Evolutionary conservation across 2,329 filamentous ascomycete species (phyloP).

Genomic region (Aspergillus ochraceoroseus): DNA sequence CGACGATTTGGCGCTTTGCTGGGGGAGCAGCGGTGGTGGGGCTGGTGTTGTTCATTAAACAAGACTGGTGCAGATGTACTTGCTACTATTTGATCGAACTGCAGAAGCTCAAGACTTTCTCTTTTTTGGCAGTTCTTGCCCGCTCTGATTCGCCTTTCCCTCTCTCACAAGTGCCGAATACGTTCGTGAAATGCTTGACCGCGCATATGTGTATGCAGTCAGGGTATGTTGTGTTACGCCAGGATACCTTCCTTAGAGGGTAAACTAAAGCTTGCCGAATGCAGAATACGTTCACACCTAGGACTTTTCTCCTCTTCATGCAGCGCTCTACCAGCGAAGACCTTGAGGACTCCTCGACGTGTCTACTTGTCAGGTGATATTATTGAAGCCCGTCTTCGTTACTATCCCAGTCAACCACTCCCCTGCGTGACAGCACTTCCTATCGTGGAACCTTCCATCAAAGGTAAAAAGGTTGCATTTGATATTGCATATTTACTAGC

Average conservation of each 20-base stretch:
- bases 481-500: no score
- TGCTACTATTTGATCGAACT: background rate
- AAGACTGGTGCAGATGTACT: no score
- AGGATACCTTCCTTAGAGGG: constrained; percentile 7
- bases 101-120: background rate
- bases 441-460: background rate
- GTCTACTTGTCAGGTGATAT: constrained; percentile 8
- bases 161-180: background rate
- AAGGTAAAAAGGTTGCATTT: no score
- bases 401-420: background rate
- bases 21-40: no score
- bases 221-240: constrained; percentile 17
- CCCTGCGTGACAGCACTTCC: constrained; percentile 1
- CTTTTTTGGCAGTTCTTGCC: background rate
- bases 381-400: background rate
- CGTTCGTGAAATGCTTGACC: constrained; percentile 9
- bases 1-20: no score
- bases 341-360: background rate
- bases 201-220: constrained; percentile 9
- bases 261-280: constrained; percentile 8
- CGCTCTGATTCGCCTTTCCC: background rate
- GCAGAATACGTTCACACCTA: background rate
- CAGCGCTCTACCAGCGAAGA: no score
- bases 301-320: background rate
- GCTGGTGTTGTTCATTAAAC: no score